Percentiles rank a stretch among this genome's conserved stretches.
Evolutionary conservation across 2,329 filamentous ascomycete species (phyloP).

Genomic region (Aspergillus costaricaensis): DNA sequence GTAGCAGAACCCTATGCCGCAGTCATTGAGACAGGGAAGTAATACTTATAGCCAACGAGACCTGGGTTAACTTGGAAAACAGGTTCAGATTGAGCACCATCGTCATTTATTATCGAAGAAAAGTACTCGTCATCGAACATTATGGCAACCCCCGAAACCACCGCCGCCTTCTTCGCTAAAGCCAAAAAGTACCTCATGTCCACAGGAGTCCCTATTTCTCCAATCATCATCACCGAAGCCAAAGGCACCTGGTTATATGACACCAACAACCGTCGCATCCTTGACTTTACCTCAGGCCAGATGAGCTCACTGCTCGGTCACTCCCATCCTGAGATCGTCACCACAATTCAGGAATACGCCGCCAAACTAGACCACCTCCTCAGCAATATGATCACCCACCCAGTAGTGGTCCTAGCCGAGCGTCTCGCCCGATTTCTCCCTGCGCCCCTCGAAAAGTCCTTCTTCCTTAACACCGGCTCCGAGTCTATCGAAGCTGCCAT

Average conservation of each 20-base stretch:
- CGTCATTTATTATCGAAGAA: no score
- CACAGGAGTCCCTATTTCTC: constrained; percentile 44
- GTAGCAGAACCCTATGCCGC: not conserved
- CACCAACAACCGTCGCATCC: constrained; percentile 46
- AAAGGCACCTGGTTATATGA: constrained; percentile 52
- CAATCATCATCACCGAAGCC: constrained; percentile 49
- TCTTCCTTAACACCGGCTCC: constrained; percentile 61
- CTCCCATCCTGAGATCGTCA: constrained; percentile 59
- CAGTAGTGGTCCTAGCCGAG: constrained; percentile 58
- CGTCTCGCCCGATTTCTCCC: constrained; percentile 55
- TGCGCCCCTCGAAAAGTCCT: constrained; percentile 52
- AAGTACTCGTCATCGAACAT: not conserved
- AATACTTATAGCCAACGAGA: not conserved
- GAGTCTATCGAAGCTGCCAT: constrained; percentile 65
- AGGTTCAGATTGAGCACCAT: no score
- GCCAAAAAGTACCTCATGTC: constrained; percentile 46
- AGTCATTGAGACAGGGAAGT: not conserved
- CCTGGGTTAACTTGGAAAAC: no score
- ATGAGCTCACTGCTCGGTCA: constrained; percentile 63
- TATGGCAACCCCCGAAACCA: constrained; percentile 16
- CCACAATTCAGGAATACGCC: constrained; percentile 53
- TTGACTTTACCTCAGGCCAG: constrained; percentile 64
- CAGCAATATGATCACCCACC: constrained; percentile 60
- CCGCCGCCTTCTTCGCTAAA: constrained; percentile 35
- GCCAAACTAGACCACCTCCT: constrained; percentile 60